Percentiles rank a stretch among this genome's conserved stretches.
Conservation (phyloP, 2,329 filamentous ascomycete species). For the Cladophialophora chaetospira region DNA sequence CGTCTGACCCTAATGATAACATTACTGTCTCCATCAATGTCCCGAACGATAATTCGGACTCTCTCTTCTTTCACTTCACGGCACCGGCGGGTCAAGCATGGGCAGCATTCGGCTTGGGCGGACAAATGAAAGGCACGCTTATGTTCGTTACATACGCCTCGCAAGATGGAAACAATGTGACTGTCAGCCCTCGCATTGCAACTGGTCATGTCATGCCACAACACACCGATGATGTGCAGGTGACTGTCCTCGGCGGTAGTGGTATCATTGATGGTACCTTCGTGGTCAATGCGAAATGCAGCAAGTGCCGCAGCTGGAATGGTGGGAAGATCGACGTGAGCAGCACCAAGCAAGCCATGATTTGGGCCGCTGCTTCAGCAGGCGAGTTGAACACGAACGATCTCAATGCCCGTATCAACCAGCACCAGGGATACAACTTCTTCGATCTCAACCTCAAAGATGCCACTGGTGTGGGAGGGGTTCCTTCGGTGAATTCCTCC, state of each 20-base stretch:
- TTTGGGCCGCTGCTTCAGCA: slow-evolving; percentile 59
- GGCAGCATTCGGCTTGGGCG: slow-evolving; percentile 36
- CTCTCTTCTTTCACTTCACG: slow-evolving; percentile 33
- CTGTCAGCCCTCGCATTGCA: slow-evolving; percentile 35
- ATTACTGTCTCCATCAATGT: slow-evolving; percentile 34
- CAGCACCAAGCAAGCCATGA: slow-evolving; percentile 52
- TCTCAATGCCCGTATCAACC: slow-evolving; percentile 49
- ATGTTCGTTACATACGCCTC: slow-evolving; percentile 38
- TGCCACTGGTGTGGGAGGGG: slow-evolving; percentile 51
- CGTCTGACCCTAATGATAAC: slow-evolving; percentile 24
- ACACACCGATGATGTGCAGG: slow-evolving; percentile 46
- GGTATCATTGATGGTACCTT: slow-evolving; percentile 48
- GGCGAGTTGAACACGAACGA: slow-evolving; percentile 48
- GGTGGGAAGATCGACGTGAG: slow-evolving; percentile 54
- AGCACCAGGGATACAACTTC: slow-evolving; percentile 56
- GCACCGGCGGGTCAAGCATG: slow-evolving; percentile 32
- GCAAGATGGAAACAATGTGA: slow-evolving; percentile 32
- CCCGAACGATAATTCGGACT: slow-evolving; percentile 27
- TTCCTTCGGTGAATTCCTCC: slow-evolving; percentile 39
- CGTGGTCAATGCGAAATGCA: slow-evolving; percentile 57
- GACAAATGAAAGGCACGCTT: slow-evolving; percentile 35
- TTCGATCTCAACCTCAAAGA: slow-evolving; percentile 60
- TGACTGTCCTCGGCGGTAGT: slow-evolving; percentile 51
- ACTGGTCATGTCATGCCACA: slow-evolving; percentile 37
- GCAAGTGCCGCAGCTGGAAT: slow-evolving; percentile 56